Evolutionary conservation across 768 basidiomycete genomes (phyloP), one percentile per base, ranked within the genome.

Genomic region (Austroboletus festivus): DNA sequence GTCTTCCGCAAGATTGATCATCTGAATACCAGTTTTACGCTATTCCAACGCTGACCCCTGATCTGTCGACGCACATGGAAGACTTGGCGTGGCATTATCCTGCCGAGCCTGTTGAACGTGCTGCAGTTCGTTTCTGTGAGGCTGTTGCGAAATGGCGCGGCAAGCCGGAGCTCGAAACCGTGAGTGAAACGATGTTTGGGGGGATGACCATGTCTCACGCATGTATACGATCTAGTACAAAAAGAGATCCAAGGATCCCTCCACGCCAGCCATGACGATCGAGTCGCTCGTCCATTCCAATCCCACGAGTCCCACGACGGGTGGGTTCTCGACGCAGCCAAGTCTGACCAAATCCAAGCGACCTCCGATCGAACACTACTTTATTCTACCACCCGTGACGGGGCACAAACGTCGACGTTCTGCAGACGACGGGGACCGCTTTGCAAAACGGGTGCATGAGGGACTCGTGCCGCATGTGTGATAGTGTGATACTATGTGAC

Each of bases 81-180:
- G 70, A 69, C 47, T 38, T 70, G 23, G 86, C 87, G 2, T 85
- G 83, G 80, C 80, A 82, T 56, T 92, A 83, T 61, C 88, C 90
- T 24, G 82, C 85, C 1, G 88, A 92, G 57, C 84, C 87, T 19
- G 79, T 91, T 15, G 89, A 93, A 59, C 76, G 88, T 18, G 83
- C 85, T 23, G 81, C 86, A 0, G 73, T 89, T 5, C 73, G 87
- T 42, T 93, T 88, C 59, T 89, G 84, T 59, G 89, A 93, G 61
- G 87, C 87, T 30, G 76, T 92, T 38, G 81, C 86, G 1, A 79
- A 78, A 44, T 93, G 89, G 90, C 72, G 89, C 56, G 89, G 89
- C 3, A 87, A 85, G 60, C 89, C 89, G 31, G 90, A 92, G 56
- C 75, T 93, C 8, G 86, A 89, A 68, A 85, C 82, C 3, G 87